Evolutionary conservation across 805 yeast genomes (phyloP).

Genomic region (Wickerhamomyces bovis): DNA sequence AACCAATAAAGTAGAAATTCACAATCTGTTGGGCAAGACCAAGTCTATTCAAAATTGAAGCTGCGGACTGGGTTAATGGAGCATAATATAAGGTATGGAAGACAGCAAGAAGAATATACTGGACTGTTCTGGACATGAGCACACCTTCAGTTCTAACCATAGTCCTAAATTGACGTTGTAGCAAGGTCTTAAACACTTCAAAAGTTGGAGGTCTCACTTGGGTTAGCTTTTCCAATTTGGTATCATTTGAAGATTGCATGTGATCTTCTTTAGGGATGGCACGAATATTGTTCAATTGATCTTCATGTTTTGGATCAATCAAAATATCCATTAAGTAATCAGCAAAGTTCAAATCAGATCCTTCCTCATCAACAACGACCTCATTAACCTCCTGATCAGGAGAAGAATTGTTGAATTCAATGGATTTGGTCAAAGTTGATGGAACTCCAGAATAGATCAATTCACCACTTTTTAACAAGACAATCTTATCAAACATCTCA

Average conservation of each 20-base stretch:
- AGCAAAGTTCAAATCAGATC: slow-evolving; percentile 54
- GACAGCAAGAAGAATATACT: slow-evolving; percentile 56
- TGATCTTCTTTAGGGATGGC: background rate
- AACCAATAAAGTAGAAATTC: slow-evolving; percentile 71
- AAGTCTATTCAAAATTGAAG: slow-evolving; percentile 58
- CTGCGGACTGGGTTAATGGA: slow-evolving; percentile 40
- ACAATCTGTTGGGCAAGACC: slow-evolving; percentile 73
- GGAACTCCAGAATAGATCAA: slow-evolving; percentile 58
- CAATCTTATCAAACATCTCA: slow-evolving; percentile 68
- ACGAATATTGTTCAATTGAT: slow-evolving; percentile 1
- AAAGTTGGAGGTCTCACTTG: slow-evolving; percentile 9
- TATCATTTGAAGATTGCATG: background rate
- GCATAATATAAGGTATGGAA: slow-evolving; percentile 65
- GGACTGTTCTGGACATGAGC: slow-evolving; percentile 56
- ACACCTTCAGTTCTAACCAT: slow-evolving; percentile 50
- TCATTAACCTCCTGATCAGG: slow-evolving; percentile 24
- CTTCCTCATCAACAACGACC: slow-evolving; percentile 41
- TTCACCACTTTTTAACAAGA: slow-evolving; percentile 31
- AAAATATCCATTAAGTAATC: slow-evolving; percentile 69
- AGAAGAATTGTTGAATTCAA: slow-evolving; percentile 24
- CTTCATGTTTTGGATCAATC: slow-evolving; percentile 46
- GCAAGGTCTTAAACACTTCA: slow-evolving; percentile 29
- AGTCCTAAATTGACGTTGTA: slow-evolving; percentile 29
- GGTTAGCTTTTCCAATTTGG: slow-evolving; percentile 2
- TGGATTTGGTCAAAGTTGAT: slow-evolving; percentile 38